Percentiles rank a stretch among this genome's conserved stretches.
Evolutionary conservation across 139 green algal species (phyloP).

Genomic region (Haematococcus lacustris): DNA sequence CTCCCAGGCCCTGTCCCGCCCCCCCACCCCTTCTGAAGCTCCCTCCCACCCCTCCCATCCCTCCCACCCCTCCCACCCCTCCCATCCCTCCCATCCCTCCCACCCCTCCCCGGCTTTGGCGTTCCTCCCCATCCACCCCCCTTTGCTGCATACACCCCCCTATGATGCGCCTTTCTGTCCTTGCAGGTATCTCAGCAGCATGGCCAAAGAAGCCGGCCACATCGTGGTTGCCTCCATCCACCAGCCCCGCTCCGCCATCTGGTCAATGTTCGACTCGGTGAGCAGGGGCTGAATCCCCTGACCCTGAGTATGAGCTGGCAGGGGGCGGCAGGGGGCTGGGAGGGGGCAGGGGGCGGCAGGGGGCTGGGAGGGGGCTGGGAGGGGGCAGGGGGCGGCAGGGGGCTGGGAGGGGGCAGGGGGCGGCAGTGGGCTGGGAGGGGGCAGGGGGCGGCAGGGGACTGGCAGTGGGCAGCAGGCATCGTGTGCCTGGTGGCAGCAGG

Average conservation of each 20-base stretch:
- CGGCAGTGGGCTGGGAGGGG: neutral
- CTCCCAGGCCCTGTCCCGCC: no score
- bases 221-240: conserved; percentile 80
- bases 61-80: no score
- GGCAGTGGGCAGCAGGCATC: neutral
- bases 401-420: neutral
- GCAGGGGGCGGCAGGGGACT: neutral
- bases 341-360: neutral
- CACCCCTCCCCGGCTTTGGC: no score
- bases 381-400: neutral
- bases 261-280: conserved; percentile 70
- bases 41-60: no score
- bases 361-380: neutral
- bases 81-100: no score
- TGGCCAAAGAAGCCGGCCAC: conserved; percentile 57
- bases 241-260: conserved; percentile 82
- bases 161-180: neutral
- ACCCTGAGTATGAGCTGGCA: no score
- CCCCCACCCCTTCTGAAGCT: no score
- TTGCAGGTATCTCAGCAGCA: conserved; percentile 29
- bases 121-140: neutral
- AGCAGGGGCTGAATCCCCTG: no score
- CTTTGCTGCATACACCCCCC: neutral
- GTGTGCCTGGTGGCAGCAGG: neutral
- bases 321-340: neutral